Conservation (phyloP, 345 rosid genomes). For the Euphorbia peplus region DNA sequence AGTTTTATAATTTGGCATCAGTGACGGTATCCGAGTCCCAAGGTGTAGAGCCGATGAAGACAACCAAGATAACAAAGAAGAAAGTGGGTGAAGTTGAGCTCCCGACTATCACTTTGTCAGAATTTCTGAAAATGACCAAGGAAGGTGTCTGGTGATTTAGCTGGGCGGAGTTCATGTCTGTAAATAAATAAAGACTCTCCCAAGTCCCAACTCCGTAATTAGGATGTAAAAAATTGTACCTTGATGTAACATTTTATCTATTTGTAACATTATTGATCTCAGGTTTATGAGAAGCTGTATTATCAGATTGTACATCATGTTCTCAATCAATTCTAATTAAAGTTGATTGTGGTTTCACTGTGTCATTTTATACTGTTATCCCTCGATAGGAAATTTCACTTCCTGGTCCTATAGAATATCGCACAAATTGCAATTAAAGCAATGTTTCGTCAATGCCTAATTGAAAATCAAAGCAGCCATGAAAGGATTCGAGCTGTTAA, state of each 20-base stretch:
- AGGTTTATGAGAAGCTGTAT: slow-evolving; percentile 10
- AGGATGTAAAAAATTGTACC: slow-evolving; percentile 7
- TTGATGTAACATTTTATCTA: slow-evolving; percentile 10
- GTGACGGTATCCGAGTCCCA: slow-evolving; percentile 52
- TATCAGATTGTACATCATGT: neutral
- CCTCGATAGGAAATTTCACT: neutral
- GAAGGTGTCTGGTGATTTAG: slow-evolving; percentile 70
- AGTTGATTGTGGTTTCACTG: slow-evolving; percentile 9
- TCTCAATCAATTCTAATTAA: neutral
- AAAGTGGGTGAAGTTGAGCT: slow-evolving; percentile 40
- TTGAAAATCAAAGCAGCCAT: neutral
- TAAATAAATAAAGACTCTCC: slow-evolving; percentile 21
- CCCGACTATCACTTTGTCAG: slow-evolving; percentile 54
- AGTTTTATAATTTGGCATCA: slow-evolving; percentile 85
- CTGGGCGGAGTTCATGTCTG: slow-evolving; percentile 7
- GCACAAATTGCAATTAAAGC: neutral
- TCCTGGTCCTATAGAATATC: neutral
- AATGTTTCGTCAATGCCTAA: neutral
- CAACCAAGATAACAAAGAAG: slow-evolving; percentile 65
- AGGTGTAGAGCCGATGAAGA: slow-evolving; percentile 42
- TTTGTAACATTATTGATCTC: slow-evolving; percentile 15
- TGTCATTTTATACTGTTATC: neutral
- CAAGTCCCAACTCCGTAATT: neutral
- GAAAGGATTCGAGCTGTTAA: neutral
- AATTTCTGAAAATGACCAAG: slow-evolving; percentile 79